Evolutionary conservation across 1,284 basidiomycete species (phyloP).

Genomic region (Vanrija sp.): DNA sequence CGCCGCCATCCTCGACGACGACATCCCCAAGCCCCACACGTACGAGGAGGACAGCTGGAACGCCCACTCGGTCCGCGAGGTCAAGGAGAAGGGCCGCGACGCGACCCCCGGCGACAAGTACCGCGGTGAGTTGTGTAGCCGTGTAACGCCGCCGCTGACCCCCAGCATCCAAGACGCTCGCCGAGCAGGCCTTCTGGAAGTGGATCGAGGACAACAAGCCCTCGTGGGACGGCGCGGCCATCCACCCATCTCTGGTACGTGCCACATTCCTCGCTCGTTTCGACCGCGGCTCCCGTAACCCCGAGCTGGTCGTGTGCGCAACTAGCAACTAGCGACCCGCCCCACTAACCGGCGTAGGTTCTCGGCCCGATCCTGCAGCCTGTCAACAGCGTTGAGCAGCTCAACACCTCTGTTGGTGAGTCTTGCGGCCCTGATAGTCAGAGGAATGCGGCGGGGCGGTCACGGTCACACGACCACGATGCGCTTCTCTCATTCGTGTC

Average conservation of each 20-base stretch:
- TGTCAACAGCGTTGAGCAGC: slow-evolving; percentile 49
- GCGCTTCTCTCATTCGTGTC: neutral
- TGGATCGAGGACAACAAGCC: slow-evolving; percentile 59
- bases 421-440: neutral
- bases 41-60: slow-evolving; percentile 58
- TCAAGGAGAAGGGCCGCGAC: slow-evolving; percentile 55
- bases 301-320: neutral
- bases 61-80: slow-evolving; percentile 53
- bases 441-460: neutral
- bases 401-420: slow-evolving; percentile 57
- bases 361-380: slow-evolving; percentile 56
- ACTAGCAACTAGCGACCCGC: too few relatives aligned
- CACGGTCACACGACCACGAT: too few relatives aligned
- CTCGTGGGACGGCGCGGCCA: slow-evolving; percentile 57
- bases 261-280: neutral
- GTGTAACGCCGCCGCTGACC: slow-evolving; percentile 6
- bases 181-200: slow-evolving; percentile 52
- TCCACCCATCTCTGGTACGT: slow-evolving; percentile 57
- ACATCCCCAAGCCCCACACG: slow-evolving; percentile 7
- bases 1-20: slow-evolving; percentile 53
- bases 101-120: slow-evolving; percentile 53
- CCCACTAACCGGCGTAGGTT: slow-evolving; percentile 20
- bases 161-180: slow-evolving; percentile 58
- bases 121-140: slow-evolving; percentile 35
- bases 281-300: neutral